Conservation (phyloP, 495 filamentous ascomycete genomes). For the Staphylotrichum tortipilum region DNA sequence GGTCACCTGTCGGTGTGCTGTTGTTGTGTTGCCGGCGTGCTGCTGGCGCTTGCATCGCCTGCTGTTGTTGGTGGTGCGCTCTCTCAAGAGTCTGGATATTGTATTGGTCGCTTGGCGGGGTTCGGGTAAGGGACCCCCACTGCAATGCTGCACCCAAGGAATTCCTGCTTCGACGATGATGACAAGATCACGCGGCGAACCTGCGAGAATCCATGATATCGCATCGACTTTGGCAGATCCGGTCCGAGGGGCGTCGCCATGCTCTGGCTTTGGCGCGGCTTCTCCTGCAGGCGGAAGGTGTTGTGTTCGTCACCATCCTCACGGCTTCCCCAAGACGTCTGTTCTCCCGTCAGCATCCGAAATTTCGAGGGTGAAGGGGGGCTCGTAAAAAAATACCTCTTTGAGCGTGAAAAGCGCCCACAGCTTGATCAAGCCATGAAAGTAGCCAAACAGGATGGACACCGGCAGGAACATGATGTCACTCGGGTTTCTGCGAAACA, state of each 20-base stretch:
- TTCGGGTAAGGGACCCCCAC: constrained; percentile 2
- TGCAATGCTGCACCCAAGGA: constrained; percentile 1
- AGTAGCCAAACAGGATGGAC: constrained; percentile 70
- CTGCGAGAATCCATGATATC: constrained; percentile 8
- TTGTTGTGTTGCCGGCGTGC: too few relatives aligned
- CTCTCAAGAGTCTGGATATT: not conserved
- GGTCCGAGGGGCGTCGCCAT: constrained; percentile 36
- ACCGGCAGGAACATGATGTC: constrained; percentile 62
- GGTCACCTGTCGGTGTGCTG: not conserved
- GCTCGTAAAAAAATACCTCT: constrained; percentile 47
- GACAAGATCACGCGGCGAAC: constrained; percentile 9
- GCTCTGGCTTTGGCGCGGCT: constrained; percentile 39
- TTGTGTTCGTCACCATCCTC: constrained; percentile 59
- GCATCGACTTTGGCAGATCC: constrained; percentile 17
- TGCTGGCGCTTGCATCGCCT: too few relatives aligned
- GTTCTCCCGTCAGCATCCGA: not conserved
- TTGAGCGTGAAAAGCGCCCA: constrained; percentile 63
- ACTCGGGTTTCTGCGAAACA: constrained; percentile 61
- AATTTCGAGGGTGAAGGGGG: not conserved
- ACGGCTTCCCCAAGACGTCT: constrained; percentile 65
- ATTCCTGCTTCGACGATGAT: constrained; percentile 11
- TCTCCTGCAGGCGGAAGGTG: constrained; percentile 44
- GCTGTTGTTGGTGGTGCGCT: too few relatives aligned
- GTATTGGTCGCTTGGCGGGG: too few relatives aligned
- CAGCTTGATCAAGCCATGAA: constrained; percentile 70